A percentile compares a stretch with the other conserved stretches of the same genome.
These are phyloP conservation scores for Lagenidium giganteum DNA, from an alignment of 352 stramenopile genomes.

Conservation along the genomic window DNA sequence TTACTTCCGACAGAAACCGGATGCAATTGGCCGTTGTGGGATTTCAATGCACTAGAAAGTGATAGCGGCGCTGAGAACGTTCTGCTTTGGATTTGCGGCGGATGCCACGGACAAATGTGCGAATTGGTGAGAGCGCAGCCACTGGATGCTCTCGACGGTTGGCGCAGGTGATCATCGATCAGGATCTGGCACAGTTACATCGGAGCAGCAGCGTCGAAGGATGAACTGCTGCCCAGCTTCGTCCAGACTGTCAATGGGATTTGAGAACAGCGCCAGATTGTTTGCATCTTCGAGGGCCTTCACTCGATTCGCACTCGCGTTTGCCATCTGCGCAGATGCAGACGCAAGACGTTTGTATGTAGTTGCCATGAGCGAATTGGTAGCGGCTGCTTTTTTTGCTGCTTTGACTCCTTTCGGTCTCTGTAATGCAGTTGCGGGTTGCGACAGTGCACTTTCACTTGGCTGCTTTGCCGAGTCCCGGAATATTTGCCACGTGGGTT, in stretches of 20 bases:
- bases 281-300: background rate
- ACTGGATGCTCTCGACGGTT: constrained; percentile 5
- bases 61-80: constrained; percentile 8
- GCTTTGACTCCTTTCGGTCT: no score
- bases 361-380: background rate
- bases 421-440: no score
- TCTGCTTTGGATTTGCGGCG: constrained; percentile 7
- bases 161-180: background rate
- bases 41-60: constrained; percentile 4
- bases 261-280: constrained; percentile 1
- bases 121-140: constrained; percentile 11
- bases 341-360: constrained; percentile 1
- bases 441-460: no score
- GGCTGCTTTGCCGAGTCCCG: no score
- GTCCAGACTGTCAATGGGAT: background rate
- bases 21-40: constrained; percentile 3
- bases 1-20: constrained; percentile 3
- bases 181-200: no score
- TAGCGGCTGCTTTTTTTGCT: background rate
- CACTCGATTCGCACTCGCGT: background rate
- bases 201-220: no score
- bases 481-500: constrained; percentile 2
- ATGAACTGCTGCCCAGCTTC: background rate
- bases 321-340: background rate
- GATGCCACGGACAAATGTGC: constrained; percentile 10